These are phyloP conservation scores for Hyphopichia burtonii DNA, from an alignment of 1,139 yeast species.

Conservation along the genomic window DNA sequence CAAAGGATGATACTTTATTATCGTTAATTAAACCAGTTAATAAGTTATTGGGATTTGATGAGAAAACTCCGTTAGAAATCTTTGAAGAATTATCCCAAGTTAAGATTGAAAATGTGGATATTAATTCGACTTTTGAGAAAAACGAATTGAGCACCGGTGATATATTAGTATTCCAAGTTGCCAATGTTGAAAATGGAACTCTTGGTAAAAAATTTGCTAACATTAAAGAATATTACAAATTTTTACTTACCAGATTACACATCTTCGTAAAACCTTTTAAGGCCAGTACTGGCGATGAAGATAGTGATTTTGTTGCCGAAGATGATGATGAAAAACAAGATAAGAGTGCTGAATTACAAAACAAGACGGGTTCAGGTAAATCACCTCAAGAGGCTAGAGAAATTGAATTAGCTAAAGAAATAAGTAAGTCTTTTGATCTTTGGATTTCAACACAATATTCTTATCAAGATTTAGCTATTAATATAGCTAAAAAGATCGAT, in stretches of 20 bases:
- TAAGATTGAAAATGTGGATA: slow-evolving; percentile 52
- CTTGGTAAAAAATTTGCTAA: slow-evolving; percentile 21
- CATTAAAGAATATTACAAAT: slow-evolving; percentile 58
- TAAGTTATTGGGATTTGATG: slow-evolving; percentile 44
- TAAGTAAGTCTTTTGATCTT: slow-evolving; percentile 46
- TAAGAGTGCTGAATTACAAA: slow-evolving; percentile 11
- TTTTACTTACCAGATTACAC: slow-evolving; percentile 64
- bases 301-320: slow-evolving; percentile 39
- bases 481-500: slow-evolving; percentile 52
- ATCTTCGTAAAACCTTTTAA: slow-evolving; percentile 52
- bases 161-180: slow-evolving; percentile 59
- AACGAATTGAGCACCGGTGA: slow-evolving; percentile 79
- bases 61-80: slow-evolving; percentile 39
- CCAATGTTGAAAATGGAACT: slow-evolving; percentile 19
- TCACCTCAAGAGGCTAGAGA: slow-evolving; percentile 12
- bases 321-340: slow-evolving; percentile 17
- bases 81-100: slow-evolving; percentile 73
- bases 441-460: slow-evolving; percentile 68
- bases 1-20: slow-evolving; percentile 47
- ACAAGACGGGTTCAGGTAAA: slow-evolving; percentile 9
- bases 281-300: slow-evolving; percentile 47
- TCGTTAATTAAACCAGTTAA: slow-evolving; percentile 45
- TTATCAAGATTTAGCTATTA: slow-evolving; percentile 59
- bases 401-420: slow-evolving; percentile 14
- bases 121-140: slow-evolving; percentile 50